Percentiles rank a stretch among this genome's conserved stretches.
These are phyloP conservation scores for Chrysoporthe austroafricana DNA, from an alignment of 2,329 filamentous ascomycete species.

Conservation along the genomic window DNA sequence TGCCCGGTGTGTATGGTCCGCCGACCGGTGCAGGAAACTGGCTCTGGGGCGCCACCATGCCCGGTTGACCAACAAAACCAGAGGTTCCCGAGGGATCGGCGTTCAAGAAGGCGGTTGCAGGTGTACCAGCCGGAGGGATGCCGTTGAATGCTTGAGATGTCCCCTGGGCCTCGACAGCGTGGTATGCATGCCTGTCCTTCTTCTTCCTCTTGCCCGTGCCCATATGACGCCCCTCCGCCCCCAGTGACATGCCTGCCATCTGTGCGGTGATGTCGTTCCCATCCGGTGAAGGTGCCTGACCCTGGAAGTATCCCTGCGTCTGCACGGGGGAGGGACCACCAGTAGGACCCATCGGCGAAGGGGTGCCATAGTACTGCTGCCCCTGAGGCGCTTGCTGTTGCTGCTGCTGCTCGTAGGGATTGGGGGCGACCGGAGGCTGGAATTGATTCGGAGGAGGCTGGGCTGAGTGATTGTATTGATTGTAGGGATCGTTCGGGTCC, in stretches of 20 bases:
- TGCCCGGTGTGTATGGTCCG: constrained; percentile 53
- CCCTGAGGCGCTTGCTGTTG: constrained; percentile 38
- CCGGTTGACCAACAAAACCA: constrained; percentile 48
- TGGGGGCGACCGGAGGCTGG: constrained; percentile 56
- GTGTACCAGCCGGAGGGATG: constrained; percentile 61
- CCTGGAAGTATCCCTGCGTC: constrained; percentile 37
- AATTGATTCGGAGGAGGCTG: constrained; percentile 50
- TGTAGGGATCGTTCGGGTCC: constrained; percentile 56
- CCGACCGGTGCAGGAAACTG: constrained; percentile 62
- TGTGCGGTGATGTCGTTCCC: constrained; percentile 65
- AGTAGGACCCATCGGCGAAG: constrained; percentile 33
- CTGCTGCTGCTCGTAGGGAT: constrained; percentile 52
- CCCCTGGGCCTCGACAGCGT: constrained; percentile 75
- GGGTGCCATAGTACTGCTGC: constrained; percentile 46
- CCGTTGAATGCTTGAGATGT: constrained; percentile 73
- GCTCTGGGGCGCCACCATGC: constrained; percentile 44
- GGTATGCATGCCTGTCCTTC: constrained; percentile 93
- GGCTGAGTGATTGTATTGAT: constrained; percentile 37
- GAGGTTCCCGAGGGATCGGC: constrained; percentile 50
- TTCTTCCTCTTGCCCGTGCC: constrained; percentile 72
- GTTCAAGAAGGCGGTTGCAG: constrained; percentile 63
- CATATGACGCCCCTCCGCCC: constrained; percentile 53
- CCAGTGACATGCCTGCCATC: constrained; percentile 77
- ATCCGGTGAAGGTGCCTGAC: constrained; percentile 30
- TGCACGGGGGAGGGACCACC: constrained; percentile 40